A percentile compares a stretch with the other conserved stretches of the same genome.
Conservation (phyloP, 257 asterid species). For the Nicotiana noctiflora region DNA sequence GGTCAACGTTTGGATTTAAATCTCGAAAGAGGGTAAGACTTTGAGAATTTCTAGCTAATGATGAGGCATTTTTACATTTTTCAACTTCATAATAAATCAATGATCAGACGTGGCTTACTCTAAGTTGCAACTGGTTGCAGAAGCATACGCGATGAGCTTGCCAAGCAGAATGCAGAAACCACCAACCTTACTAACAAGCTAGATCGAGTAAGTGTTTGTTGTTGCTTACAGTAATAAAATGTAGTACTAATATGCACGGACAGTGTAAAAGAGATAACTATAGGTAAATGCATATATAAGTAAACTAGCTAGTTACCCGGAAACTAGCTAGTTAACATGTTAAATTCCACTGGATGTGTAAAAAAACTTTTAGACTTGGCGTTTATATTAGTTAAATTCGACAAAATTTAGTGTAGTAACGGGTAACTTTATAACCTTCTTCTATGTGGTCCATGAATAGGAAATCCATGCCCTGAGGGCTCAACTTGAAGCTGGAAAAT, state of each 20-base stretch:
- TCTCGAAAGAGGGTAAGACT: constrained; percentile 52
- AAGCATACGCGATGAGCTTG: constrained; percentile 44
- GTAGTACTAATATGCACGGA: not conserved
- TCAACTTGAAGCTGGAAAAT: constrained; percentile 52
- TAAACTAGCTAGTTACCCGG: too few species aligned
- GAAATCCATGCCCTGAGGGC: constrained; percentile 53
- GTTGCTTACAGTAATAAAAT: not conserved
- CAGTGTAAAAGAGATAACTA: too few species aligned
- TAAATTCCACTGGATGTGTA: too few species aligned
- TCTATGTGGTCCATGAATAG: constrained; percentile 12
- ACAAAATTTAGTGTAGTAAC: not conserved
- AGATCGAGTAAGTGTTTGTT: constrained; percentile 33
- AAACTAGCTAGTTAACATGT: too few species aligned
- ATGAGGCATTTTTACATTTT: not conserved
- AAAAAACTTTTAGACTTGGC: too few species aligned
- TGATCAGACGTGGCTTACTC: not conserved
- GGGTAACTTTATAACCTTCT: not conserved
- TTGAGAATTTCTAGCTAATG: not conserved
- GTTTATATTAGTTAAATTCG: too few species aligned
- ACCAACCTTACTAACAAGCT: constrained; percentile 45
- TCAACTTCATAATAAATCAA: not conserved
- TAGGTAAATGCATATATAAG: too few species aligned
- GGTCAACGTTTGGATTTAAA: constrained; percentile 64
- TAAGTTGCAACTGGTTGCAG: constrained; percentile 21
- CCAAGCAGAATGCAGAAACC: constrained; percentile 43